Base-by-base conservation (phyloP, 2,329 filamentous ascomycete genomes). In the Sclerotinia nivalis region DNA sequence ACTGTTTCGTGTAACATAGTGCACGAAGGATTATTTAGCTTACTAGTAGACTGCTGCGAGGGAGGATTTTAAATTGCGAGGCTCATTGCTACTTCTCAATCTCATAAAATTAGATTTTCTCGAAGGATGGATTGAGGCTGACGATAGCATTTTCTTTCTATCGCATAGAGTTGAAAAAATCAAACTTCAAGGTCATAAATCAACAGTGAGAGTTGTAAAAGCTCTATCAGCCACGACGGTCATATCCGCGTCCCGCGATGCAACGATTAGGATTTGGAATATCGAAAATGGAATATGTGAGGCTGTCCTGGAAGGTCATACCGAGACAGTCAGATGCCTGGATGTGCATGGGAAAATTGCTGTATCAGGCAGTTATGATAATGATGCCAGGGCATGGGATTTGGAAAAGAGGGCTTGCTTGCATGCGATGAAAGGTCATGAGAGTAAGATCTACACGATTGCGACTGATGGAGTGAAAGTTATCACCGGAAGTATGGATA, bases 341-440 rank as follows among this genome's bases (percentile, higher is more conserved):
- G 60, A 69, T 55, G 20, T 58, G 10, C 40, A 66, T 28, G 49
- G 52, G 93, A 97, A 25, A 80, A 88, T 97, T 72, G 92, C 97
- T 56, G 94, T 97, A 22, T 97, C 93, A 25, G 95, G 94, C 68
- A 97, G 93, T 80, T 97, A 97, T 81, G 95, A 98, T 79, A 97
- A 94, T 18, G 97, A 93, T 31, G 94, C 25, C 15, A 31, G 66
- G 22, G 31, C 45, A 20, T 62, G 7, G 45, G n/a, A 47, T 54
- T 25, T 56, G 20, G 34, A 45, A 28, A 34, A 31, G 40, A 50
- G 37, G 40, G 37, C 25, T 43, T 60, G 40, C 47, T 47, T 68
- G 25, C n/a, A 68, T 37, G 40, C 52, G 6, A 25, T 25, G 18
- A 60, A 40, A 59, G 40, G 43, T 25, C 6, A 50, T 20, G 4